Evolutionary conservation across 805 yeast species (phyloP).

Genomic region (Candida orba): DNA sequence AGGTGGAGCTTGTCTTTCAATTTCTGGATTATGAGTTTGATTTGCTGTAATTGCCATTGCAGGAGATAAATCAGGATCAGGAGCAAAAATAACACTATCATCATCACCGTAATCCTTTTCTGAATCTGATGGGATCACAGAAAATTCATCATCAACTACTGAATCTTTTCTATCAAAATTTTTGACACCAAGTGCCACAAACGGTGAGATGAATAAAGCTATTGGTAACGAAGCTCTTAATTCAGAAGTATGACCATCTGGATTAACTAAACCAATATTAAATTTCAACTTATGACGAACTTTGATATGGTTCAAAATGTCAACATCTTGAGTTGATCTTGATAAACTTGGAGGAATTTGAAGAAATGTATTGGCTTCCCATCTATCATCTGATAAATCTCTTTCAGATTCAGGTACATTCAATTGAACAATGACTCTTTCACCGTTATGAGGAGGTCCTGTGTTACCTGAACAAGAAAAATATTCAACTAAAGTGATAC

Average conservation of each 20-base stretch:
- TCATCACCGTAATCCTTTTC: slow-evolving; percentile 21
- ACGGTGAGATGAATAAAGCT: slow-evolving; percentile 69
- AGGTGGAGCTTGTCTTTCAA: slow-evolving; percentile 71
- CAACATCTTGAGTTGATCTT: slow-evolving; percentile 83
- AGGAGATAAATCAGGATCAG: slow-evolving; percentile 27
- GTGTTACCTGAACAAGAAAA: slow-evolving; percentile 51
- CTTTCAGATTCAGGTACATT: slow-evolving; percentile 29
- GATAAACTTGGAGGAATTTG: slow-evolving; percentile 67
- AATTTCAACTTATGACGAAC: slow-evolving; percentile 87
- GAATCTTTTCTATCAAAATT: slow-evolving; percentile 21
- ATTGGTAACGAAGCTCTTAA: slow-evolving; percentile 86
- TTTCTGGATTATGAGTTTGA: slow-evolving; percentile 24
- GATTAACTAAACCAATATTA: slow-evolving; percentile 68
- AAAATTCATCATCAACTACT: slow-evolving; percentile 17
- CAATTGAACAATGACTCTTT: slow-evolving; percentile 51
- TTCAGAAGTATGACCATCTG: slow-evolving; percentile 91
- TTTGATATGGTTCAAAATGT: slow-evolving; percentile 58
- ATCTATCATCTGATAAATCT: slow-evolving; percentile 41
- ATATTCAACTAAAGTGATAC: slow-evolving; percentile 60
- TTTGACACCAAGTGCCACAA: slow-evolving; percentile 60
- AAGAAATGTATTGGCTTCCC: slow-evolving; percentile 64
- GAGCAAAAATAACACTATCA: slow-evolving; percentile 34
- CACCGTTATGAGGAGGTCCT: slow-evolving; percentile 54
- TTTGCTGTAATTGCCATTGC: slow-evolving; percentile 12
- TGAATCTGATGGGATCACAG: slow-evolving; percentile 23